These are phyloP conservation scores for Dorcoceras hygrometricum DNA, from an alignment of 257 asterid genomes.

Conservation along the genomic window DNA sequence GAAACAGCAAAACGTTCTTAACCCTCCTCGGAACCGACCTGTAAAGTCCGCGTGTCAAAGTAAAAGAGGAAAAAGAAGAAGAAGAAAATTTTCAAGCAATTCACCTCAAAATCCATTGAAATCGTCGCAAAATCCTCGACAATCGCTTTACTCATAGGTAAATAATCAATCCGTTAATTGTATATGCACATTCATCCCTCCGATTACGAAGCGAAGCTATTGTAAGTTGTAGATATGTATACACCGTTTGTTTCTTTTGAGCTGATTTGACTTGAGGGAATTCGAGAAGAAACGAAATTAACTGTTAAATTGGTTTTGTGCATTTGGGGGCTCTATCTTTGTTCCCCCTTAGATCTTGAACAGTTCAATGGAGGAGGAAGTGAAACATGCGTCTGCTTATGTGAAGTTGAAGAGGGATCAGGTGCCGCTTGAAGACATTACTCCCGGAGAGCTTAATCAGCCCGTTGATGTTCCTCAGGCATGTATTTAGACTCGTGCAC, in stretches of 20 bases:
- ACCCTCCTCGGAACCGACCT: background rate
- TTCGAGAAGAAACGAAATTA: background rate
- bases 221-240: background rate
- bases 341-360: conserved; percentile 20
- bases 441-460: conserved; percentile 95
- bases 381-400: conserved; percentile 70
- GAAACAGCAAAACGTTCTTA: background rate
- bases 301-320: conserved; percentile 1
- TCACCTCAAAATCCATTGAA: background rate
- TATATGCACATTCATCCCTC: background rate
- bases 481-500: background rate
- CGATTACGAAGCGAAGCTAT: conserved; percentile 11
- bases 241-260: background rate
- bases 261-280: background rate
- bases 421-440: conserved; percentile 72
- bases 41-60: conserved; percentile 16
- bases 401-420: conserved; percentile 89
- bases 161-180: conserved; percentile 8
- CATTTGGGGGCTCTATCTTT: background rate
- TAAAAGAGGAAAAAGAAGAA: too few relatives aligned
- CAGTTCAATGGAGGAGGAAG: conserved; percentile 68
- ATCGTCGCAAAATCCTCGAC: conserved; percentile 10
- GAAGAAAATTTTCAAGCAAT: background rate
- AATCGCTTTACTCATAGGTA: background rate
- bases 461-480: conserved; percentile 94